Base-by-base conservation (phyloP, 257 asterid species). In the Nicotiana noctiflora region DNA sequence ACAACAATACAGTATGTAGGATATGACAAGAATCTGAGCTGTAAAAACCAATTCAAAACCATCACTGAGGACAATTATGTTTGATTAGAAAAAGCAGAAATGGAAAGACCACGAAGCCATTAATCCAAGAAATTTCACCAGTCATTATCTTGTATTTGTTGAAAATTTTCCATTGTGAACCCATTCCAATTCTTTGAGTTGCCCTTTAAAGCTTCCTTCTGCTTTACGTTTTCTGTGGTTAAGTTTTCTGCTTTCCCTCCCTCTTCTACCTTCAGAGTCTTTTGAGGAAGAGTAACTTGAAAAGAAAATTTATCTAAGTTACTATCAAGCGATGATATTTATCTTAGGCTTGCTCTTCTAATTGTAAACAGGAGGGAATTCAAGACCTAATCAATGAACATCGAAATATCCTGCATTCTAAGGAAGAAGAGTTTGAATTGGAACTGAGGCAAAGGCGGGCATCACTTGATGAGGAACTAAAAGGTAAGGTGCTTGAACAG, bases 311-410 rank as follows among this genome's bases (percentile, higher is more conserved):
- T 72, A 23, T 23, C 44, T 49, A 46, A 49, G 40, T 9, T 23
- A 72, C 61, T 13, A 72, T 46, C n/a, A 72, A 72, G 25, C 21
- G 46, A n/a, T 53, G 62, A 12, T 46, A 60, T 63, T 75, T 46
- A 81, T 64, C 68, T 46, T 76, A 7, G 40, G 9, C 31, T 81
- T 60, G 83, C 44, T 57, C 60, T 76, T 80, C 84, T 77, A 61
- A 79, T 66, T 75, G 31, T 85, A 29, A 85, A 84, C 89, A 96
- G 99, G 82, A 81, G 81, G 99, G 91, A 87, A 88, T 94, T 84
- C 98, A 96, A 93, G 91, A 90, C 83, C 92, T 91, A 81, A 81
- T 92, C 88, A 97, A 96, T 83, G 93, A 96, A 84, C 99, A 96
- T 85, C 90, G 87, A 76, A 61, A 79, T 25, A 44, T 70, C 81